Conservation (phyloP, 2,329 filamentous ascomycete genomes). For the Alternaria ethzedia region DNA sequence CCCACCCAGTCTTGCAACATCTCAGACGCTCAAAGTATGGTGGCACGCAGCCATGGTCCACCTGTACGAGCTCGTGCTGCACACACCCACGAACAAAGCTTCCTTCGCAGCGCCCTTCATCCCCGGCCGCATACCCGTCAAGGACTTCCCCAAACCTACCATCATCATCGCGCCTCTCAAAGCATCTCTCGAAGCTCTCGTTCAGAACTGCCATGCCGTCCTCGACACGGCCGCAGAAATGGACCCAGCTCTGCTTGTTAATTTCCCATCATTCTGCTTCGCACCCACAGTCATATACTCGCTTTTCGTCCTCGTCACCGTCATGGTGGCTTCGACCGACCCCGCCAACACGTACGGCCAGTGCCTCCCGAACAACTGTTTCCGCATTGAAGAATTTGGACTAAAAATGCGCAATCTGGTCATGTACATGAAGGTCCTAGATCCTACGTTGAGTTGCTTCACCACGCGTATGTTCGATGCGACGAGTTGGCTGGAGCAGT, state of each 20-base stretch:
- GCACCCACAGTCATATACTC: slow-evolving; percentile 31
- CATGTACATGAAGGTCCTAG: slow-evolving; percentile 19
- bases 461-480: slow-evolving; percentile 37
- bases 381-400: slow-evolving; percentile 29
- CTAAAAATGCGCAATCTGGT: slow-evolving; percentile 25
- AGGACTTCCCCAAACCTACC: slow-evolving; percentile 32
- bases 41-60: slow-evolving; percentile 33
- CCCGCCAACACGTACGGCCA: slow-evolving; percentile 34
- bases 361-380: slow-evolving; percentile 20
- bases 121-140: slow-evolving; percentile 31
- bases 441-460: slow-evolving; percentile 34
- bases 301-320: slow-evolving; percentile 33
- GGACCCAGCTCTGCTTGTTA: slow-evolving; percentile 31
- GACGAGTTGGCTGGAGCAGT: slow-evolving; percentile 34
- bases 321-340: slow-evolving; percentile 27
- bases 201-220: slow-evolving; percentile 32
- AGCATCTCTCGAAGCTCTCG: slow-evolving; percentile 19
- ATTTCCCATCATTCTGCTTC: slow-evolving; percentile 33
- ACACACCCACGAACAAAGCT: slow-evolving; percentile 36
- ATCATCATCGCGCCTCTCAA: slow-evolving; percentile 24
- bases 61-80: slow-evolving; percentile 29
- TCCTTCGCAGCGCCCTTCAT: slow-evolving; percentile 35
- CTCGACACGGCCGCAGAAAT: slow-evolving; percentile 29
- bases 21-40: slow-evolving; percentile 31
- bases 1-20: slow-evolving; percentile 24